Evolutionary conservation across 129 eudicot genomes (phyloP), one percentile per base, ranked within the genome.

Genomic region (Chrysanthemum makinoi): DNA sequence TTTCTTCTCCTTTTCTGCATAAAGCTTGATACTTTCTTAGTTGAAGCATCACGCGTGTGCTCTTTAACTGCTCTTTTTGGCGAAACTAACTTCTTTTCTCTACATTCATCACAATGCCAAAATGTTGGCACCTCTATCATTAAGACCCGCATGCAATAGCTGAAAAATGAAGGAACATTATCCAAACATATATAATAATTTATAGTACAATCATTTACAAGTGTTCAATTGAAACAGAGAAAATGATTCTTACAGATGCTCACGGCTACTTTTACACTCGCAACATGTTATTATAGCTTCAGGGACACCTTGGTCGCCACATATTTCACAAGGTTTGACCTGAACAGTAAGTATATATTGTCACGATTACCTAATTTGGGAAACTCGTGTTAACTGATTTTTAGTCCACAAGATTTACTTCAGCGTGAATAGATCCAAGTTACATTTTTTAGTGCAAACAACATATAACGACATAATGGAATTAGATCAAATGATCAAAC

Each of bases 51-150:
- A 2, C 35, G 52, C 18, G 15, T 49, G 0, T 50, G 68, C 75
- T 80, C 66, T 46, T 52, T 61, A 44, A 47, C 7, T 16, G 50
- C 48, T 54, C 48, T 55, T 54, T 51, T 22, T 49, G 75, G 65
- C 2, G 80, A 80, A 64, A 24, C 20, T 64, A 43, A 18, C 69
- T 51, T 66, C 7, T 28, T 64, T 57, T 60, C 18, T 16, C 62
- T 74, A 74, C 96, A 89, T 69, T 73, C 85, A 52, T 79, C 84
- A 70, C 96, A 89, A n/a, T 24, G 56, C 96, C 94, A 89, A 62
- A 73, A 71, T 12, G 46, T 68, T 4, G 87, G 80, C 6, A 17
- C 30, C 20, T 61, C 75, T 68, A 24, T 56, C 35, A 20, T 17
- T 33, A 49, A 0, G 57, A 16, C 52, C 44, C 53, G 56, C 90